A percentile compares a stretch with the other conserved stretches of the same genome.
Conservation (phyloP, 164 flowering plant genomes). For the grape (Vitis vinifera) region DNA sequence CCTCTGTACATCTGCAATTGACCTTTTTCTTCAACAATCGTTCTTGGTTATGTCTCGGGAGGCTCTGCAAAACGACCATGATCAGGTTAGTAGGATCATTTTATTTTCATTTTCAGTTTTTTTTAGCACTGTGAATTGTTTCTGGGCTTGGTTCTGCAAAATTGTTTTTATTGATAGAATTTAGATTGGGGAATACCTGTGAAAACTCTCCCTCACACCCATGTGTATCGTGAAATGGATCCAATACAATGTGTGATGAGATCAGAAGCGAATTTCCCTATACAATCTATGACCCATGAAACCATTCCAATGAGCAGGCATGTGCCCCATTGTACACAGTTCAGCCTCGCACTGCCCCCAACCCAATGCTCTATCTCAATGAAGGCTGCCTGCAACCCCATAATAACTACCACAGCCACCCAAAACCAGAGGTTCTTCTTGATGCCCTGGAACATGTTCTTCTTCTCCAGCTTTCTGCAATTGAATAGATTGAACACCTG, state of each 20-base stretch:
- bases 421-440: conserved; percentile 6
- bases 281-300: conserved; percentile 8
- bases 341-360: neutral
- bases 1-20: too few species aligned
- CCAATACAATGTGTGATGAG: neutral
- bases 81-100: too few species aligned
- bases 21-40: too few species aligned
- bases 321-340: conserved; percentile 10
- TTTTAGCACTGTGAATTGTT: too few species aligned
- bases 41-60: too few species aligned
- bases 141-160: too few species aligned
- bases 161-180: too few species aligned
- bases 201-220: too few species aligned
- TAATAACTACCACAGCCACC: neutral
- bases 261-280: neutral
- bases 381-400: conserved; percentile 7
- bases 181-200: too few species aligned
- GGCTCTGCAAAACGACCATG: too few species aligned
- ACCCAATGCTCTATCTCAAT: neutral
- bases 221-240: too few species aligned
- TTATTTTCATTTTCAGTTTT: too few species aligned
- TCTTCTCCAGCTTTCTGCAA: conserved; percentile 15
- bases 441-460: conserved; percentile 16
- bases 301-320: conserved; percentile 2
- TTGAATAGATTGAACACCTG: conserved; percentile 19